Base-by-base conservation (phyloP, 2,329 filamentous ascomycete species). In the Ambrosiella xylebori region DNA sequence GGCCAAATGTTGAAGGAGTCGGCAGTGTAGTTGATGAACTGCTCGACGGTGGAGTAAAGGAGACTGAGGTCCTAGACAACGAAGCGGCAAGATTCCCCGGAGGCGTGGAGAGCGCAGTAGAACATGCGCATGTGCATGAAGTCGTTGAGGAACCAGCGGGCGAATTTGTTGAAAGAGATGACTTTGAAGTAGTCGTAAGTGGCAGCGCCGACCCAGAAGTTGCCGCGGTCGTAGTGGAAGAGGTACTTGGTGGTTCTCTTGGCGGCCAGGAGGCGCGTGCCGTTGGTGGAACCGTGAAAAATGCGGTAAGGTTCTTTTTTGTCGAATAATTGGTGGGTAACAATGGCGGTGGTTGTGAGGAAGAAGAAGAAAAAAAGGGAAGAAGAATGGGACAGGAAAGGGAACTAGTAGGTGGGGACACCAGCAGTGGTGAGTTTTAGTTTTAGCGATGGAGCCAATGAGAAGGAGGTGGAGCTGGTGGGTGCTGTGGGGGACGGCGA, bases 201-300 rank as follows among this genome's bases (percentile, higher is more conserved):
- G 12, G 77, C 77, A 6, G 72, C 70, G 49, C 81, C 84, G 41
- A 85, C 82, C 84, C 84, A 88, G 74, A 88, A 88, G 12, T 81
- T 82, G 56, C 82, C 84, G 50, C 84, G 78, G 68, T 88, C 84
- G 71, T 88, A 88, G 55, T 84, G 78, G 73, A 88, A 88, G 63
- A 87, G 79, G 63, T 80, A 79, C 55, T 86, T 81, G 57, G 67
- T 71, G 60, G 68, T 70, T 62, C 64, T 66, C 64, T 71, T 64
- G 70, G 77, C 61, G n/a, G 39, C 52, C 4, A 41, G 50, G 70
- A 76, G 76, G 4, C 77, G 80, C 52, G 86, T 89, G 66, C 79
- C 84, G 72, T 89, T 89, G 57, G 86, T 88, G 45, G 81, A 83
- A 64, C 85, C 86, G 72, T 89, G 85, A 68, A 77, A 82, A 71